Evolutionary conservation across 1,284 basidiomycete species (phyloP).

Genomic region (Phenoliferia sp.): DNA sequence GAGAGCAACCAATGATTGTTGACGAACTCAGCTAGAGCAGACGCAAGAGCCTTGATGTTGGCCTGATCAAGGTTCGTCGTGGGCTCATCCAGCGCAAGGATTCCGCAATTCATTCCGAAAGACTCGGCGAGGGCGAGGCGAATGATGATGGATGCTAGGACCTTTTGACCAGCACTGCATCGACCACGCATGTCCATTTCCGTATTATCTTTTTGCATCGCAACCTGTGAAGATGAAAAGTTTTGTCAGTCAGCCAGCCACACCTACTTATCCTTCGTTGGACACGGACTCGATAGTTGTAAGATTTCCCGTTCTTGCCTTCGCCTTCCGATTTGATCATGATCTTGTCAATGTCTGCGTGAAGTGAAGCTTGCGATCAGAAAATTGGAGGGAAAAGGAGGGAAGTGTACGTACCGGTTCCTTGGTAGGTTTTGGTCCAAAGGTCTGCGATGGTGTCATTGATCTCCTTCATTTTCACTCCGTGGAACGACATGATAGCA

Average conservation of each 20-base stretch:
- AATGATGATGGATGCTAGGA: constrained; percentile 98
- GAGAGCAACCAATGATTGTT: too few relatives aligned
- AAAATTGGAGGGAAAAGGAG: not conserved
- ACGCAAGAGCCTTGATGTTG: constrained; percentile 91
- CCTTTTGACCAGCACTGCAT: constrained; percentile 97
- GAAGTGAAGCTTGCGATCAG: not conserved
- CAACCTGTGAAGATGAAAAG: constrained; percentile 55
- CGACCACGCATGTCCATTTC: constrained; percentile 99
- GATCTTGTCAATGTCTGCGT: constrained; percentile 90
- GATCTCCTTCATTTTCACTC: constrained; percentile 99
- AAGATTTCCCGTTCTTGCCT: constrained; percentile 73
- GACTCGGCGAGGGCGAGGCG: constrained; percentile 95
- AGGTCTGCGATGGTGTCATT: constrained; percentile 93
- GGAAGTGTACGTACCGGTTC: constrained; percentile 63
- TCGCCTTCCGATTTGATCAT: constrained; percentile 92
- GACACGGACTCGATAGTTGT: constrained; percentile 85
- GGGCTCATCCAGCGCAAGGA: constrained; percentile 94
- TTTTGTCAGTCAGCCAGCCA: not conserved
- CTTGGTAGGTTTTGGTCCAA: constrained; percentile 99
- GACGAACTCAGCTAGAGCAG: constrained; percentile 83
- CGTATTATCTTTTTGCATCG: constrained; percentile 97
- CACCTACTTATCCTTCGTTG: not conserved
- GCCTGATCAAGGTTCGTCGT: constrained; percentile 96
- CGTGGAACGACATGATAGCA: constrained; percentile 96
- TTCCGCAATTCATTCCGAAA: constrained; percentile 95